Evolutionary conservation across 306 rosid genomes (phyloP), one percentile per base, ranked within the genome.

Genomic region (Malus sieversii): DNA sequence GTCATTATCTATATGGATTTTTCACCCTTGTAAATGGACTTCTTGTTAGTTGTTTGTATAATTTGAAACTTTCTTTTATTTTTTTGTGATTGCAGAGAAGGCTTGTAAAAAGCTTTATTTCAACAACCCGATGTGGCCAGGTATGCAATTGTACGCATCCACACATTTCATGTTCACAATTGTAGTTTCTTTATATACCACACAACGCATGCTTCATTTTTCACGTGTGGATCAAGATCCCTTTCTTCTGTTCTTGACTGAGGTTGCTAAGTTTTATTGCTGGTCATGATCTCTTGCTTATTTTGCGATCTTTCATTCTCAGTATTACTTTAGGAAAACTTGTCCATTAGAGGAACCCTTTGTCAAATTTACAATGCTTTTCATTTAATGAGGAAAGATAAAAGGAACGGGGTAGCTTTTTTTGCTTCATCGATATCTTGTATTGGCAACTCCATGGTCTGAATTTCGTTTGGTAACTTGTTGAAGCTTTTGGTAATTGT

Each of bases 61-160:
- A 78, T 70, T 75, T 32, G 61, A 45, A 33, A 20, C 68, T 64
- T 32, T 68, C 45, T 10, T 33, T 70, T 77, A 35, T 73, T 59
- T 75, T 75, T 8, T 79, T 63, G 77, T 58, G 66, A 16, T 75
- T 62, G 71, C 89, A 95, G 99, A 78, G 71, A 87, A 89, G 55
- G 80, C 78, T 70, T 66, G 72, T 66, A 86, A 84, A 76, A 53
- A 5, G 40, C 79, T 76, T 72, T 96, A 89, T 86, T 96, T 90
- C 88, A 92, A 96, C 98, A 96, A 92, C 78, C 99, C 98, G 6
- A 90, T 96, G 99, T 96, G 99, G 98, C 97, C 96, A 20, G 99
- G 99, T 96, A 82, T 32, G 86, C 74, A 59, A 64, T 46, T 27
- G 68, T 33, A 12, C 71, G 53, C 53, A 12, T 25, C 40, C 73